Conservation (phyloP, 208 protist genomes). For the Crithidia sp. region DNA sequence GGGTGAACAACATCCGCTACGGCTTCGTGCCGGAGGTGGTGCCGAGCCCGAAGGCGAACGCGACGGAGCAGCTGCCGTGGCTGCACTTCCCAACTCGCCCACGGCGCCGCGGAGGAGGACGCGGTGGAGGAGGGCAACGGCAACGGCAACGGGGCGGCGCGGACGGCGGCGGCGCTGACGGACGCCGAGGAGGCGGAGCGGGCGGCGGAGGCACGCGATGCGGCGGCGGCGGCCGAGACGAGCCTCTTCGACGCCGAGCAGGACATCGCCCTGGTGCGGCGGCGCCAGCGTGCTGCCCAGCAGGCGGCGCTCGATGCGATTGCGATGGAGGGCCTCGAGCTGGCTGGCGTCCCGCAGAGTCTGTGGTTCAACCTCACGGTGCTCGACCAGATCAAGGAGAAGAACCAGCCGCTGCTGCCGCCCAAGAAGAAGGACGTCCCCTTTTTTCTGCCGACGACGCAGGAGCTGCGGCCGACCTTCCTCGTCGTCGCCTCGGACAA, state of each 20-base stretch:
- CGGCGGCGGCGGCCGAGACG: slow-evolving; percentile 38
- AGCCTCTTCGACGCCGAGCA: slow-evolving; percentile 70
- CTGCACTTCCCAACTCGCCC: slow-evolving; percentile 83
- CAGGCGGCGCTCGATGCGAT: slow-evolving; percentile 62
- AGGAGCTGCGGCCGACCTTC: slow-evolving; percentile 86
- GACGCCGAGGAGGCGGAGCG: slow-evolving; percentile 34
- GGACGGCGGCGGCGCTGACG: slow-evolving; percentile 7
- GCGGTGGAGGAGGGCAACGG: slow-evolving; percentile 27
- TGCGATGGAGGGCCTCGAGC: slow-evolving; percentile 58
- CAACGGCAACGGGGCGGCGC: not conserved
- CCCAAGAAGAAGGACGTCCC: slow-evolving; percentile 92
- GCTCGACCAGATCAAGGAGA: slow-evolving; percentile 90
- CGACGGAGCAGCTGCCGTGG: slow-evolving; percentile 57
- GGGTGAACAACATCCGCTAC: slow-evolving; percentile 91
- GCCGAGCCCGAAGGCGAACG: slow-evolving; percentile 37
- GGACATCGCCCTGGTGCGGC: slow-evolving; percentile 66
- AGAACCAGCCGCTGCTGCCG: slow-evolving; percentile 88
- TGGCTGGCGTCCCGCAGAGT: slow-evolving; percentile 70
- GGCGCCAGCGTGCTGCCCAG: slow-evolving; percentile 37
- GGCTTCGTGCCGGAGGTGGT: slow-evolving; percentile 88
- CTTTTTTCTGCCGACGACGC: slow-evolving; percentile 89
- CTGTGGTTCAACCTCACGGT: slow-evolving; percentile 86
- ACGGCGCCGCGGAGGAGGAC: slow-evolving; percentile 60
- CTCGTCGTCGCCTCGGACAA: slow-evolving; percentile 63
- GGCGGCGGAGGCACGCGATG: slow-evolving; percentile 27